Evolutionary conservation across 331 rosid genomes (phyloP).

Genomic region (Rhamnella rubrinervis): DNA sequence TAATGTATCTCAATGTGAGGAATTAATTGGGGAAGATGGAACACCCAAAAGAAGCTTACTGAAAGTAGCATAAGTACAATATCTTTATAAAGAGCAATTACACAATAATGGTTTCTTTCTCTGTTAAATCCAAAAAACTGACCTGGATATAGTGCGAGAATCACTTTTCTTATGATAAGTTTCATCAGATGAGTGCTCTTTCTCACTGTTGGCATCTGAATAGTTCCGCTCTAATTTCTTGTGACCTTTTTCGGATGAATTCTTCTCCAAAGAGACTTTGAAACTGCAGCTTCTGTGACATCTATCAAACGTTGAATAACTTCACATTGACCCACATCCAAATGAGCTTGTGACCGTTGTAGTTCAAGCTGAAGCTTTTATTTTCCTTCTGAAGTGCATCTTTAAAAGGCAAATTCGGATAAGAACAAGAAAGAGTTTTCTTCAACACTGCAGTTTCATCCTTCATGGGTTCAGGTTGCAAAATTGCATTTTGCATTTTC

Average conservation of each 20-base stretch:
- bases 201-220: conserved; percentile 43
- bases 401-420: conserved; percentile 77
- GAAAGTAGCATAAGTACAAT: conserved; percentile 10
- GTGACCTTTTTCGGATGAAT: conserved; percentile 49
- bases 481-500: conserved; percentile 73
- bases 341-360: conserved; percentile 74
- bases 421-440: conserved; percentile 89
- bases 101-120: background rate
- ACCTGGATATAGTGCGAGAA: conserved; percentile 53
- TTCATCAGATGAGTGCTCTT: conserved; percentile 55
- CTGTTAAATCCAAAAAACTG: conserved; percentile 14
- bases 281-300: conserved; percentile 73
- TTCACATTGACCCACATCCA: conserved; percentile 83
- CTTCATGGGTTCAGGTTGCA: conserved; percentile 77
- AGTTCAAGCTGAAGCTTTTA: conserved; percentile 88
- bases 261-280: conserved; percentile 49
- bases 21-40: too few relatives aligned
- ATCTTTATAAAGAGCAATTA: background rate
- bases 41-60: background rate
- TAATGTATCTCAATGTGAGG: too few relatives aligned
- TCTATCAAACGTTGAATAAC: conserved; percentile 86
- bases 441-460: conserved; percentile 70
- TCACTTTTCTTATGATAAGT: conserved; percentile 43
- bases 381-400: conserved; percentile 83
- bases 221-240: conserved; percentile 52